Percentiles rank a stretch among this genome's conserved stretches.
Conservation (phyloP, 164 flowering plant genomes). For the Liquidambar formosana region DNA sequence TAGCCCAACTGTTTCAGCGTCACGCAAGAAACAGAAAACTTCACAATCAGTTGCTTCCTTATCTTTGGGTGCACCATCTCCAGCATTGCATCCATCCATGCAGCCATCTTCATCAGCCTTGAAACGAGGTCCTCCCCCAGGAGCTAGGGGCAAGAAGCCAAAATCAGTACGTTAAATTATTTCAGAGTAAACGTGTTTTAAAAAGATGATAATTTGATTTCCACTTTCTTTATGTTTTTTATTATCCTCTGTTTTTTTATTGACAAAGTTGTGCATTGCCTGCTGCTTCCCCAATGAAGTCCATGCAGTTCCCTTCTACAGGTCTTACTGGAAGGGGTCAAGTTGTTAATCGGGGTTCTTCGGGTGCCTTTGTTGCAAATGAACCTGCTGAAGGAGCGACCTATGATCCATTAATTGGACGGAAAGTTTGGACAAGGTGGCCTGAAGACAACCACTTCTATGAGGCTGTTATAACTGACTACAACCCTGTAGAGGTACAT, state of each 20-base stretch:
- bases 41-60: constrained; percentile 43
- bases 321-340: constrained; percentile 34
- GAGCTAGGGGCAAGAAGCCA: constrained; percentile 38
- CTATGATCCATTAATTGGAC: constrained; percentile 65
- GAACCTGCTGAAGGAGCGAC: constrained; percentile 51
- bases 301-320: constrained; percentile 37
- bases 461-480: constrained; percentile 86
- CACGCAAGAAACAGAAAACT: constrained; percentile 48
- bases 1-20: constrained; percentile 44
- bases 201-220: neutral
- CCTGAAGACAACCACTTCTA: constrained; percentile 95
- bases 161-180: constrained; percentile 38
- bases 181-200: neutral
- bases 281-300: constrained; percentile 22
- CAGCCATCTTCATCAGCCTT: constrained; percentile 40
- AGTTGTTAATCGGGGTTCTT: constrained; percentile 30
- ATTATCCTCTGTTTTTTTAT: neutral
- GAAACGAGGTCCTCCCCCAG: constrained; percentile 39
- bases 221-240: neutral
- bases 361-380: constrained; percentile 47
- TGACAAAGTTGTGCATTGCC: neutral
- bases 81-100: constrained; percentile 35
- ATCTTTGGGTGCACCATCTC: constrained; percentile 38
- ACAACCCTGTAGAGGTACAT: constrained; percentile 65
- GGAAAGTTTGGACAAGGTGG: constrained; percentile 91